Conservation (phyloP, 805 yeast species). For the Tanozyma kutaoensis region DNA sequence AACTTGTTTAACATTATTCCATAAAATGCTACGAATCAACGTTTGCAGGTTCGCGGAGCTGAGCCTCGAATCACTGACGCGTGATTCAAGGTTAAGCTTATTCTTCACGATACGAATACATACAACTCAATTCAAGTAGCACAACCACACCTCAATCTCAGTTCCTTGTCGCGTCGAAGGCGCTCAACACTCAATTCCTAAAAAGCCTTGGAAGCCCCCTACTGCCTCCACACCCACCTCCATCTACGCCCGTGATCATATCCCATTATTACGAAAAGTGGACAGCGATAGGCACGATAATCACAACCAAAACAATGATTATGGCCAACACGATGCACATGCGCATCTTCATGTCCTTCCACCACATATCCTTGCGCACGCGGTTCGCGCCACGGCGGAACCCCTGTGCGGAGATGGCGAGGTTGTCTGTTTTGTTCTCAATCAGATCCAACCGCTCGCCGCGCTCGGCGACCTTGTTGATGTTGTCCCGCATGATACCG, state of each 20-base stretch:
- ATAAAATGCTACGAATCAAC: no score
- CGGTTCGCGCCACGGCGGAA: conserved; percentile 95
- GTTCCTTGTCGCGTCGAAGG: no score
- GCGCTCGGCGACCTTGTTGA: conserved; percentile 87
- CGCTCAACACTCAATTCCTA: no score
- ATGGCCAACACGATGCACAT: conserved; percentile 73
- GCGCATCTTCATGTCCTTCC: conserved; percentile 95
- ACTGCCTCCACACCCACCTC: no score
- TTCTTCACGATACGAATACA: no score
- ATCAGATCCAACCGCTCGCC: conserved; percentile 89
- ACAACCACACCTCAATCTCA: no score
- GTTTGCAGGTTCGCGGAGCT: no score
- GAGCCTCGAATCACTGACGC: no score
- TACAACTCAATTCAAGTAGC: no score
- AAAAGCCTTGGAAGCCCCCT: no score
- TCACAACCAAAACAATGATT: conserved; percentile 68
- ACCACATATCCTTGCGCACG: conserved; percentile 98
- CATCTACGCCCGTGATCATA: neutral
- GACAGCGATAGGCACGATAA: conserved; percentile 87
- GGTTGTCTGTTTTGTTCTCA: conserved; percentile 85
- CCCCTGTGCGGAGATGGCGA: conserved; percentile 86
- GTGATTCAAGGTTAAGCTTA: no score
- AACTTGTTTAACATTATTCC: no score
- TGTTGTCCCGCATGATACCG: conserved; percentile 94
- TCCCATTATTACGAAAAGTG: conserved; percentile 40